Conservation (phyloP, 768 basidiomycete species). For the Russula emetica region DNA sequence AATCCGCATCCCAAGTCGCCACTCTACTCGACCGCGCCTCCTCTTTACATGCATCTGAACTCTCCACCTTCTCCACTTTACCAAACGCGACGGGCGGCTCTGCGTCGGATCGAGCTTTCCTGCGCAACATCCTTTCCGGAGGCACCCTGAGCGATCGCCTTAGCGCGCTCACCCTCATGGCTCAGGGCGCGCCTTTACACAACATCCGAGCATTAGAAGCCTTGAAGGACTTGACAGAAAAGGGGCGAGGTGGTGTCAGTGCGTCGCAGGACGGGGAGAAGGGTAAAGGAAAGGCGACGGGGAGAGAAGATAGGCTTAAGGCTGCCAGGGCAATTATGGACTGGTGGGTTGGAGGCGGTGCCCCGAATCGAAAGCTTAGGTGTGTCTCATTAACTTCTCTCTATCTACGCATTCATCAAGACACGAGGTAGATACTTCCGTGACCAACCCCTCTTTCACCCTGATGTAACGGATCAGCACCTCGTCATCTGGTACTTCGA, state of each 20-base stretch:
- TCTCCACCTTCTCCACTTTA: slow-evolving; percentile 55
- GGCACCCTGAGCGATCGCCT: slow-evolving; percentile 39
- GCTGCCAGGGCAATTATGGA: slow-evolving; percentile 89
- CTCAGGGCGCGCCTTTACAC: slow-evolving; percentile 65
- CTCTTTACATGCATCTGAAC: slow-evolving; percentile 42
- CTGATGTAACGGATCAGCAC: slow-evolving; percentile 62
- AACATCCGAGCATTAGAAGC: slow-evolving; percentile 76
- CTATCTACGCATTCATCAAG: background rate
- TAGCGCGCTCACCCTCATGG: slow-evolving; percentile 41
- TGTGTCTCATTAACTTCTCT: slow-evolving; percentile 37
- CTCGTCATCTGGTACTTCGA: slow-evolving; percentile 88
- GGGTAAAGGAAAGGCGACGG: slow-evolving; percentile 31
- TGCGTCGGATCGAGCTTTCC: slow-evolving; percentile 10
- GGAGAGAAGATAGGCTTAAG: slow-evolving; percentile 88
- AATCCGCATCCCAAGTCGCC: slow-evolving; percentile 44
- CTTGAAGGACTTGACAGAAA: slow-evolving; percentile 70
- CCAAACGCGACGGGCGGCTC: slow-evolving; percentile 34
- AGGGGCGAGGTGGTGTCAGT: slow-evolving; percentile 67
- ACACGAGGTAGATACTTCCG: slow-evolving; percentile 70
- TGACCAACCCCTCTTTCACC: slow-evolving; percentile 73
- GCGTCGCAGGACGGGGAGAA: slow-evolving; percentile 19
- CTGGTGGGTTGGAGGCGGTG: slow-evolving; percentile 98
- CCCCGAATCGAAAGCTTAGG: slow-evolving; percentile 81
- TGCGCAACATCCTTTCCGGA: slow-evolving; percentile 15
- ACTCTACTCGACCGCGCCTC: slow-evolving; percentile 45